Conservation (phyloP, 768 basidiomycete genomes). For the Phanerochaete sordida region DNA sequence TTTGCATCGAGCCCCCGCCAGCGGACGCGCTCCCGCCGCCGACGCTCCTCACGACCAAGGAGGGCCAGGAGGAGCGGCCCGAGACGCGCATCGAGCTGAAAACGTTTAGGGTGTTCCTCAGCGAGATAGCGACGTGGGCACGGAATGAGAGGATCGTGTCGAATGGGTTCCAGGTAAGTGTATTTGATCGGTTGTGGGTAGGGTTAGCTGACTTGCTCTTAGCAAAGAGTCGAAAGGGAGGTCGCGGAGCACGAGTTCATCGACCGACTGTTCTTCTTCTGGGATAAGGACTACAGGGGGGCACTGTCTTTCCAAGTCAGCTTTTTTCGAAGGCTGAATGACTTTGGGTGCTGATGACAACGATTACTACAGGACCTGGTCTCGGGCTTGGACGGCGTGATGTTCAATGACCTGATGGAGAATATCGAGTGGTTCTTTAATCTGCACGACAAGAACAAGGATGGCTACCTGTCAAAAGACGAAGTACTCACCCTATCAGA, state of each 20-base stretch:
- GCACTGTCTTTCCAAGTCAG: conserved; percentile 88
- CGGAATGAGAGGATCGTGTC: conserved; percentile 87
- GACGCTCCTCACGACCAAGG: conserved; percentile 51
- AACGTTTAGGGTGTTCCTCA: conserved; percentile 88
- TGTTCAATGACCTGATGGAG: conserved; percentile 97
- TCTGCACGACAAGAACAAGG: conserved; percentile 93
- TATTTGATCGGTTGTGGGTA: background rate
- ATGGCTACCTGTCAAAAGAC: conserved; percentile 93
- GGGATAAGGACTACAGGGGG: conserved; percentile 81
- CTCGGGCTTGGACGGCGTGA: conserved; percentile 82
- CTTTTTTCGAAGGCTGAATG: background rate
- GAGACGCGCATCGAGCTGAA: conserved; percentile 85
- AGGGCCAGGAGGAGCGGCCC: conserved; percentile 63
- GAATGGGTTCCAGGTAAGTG: conserved; percentile 82
- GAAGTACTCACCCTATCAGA: conserved; percentile 95
- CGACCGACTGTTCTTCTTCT: conserved; percentile 90
- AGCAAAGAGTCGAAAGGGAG: conserved; percentile 85
- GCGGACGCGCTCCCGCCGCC: conserved; percentile 43
- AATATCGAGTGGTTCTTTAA: conserved; percentile 99
- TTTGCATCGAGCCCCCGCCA: conserved; percentile 70
- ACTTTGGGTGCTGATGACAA: background rate
- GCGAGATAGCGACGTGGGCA: conserved; percentile 94
- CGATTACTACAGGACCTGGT: conserved; percentile 69
- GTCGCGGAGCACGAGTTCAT: conserved; percentile 97
- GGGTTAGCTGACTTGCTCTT: conserved; percentile 8